phyloP scores from a whole-genome alignment of 1,284 basidiomycete species.

The Rhodotorula mucilaginosa region DNA sequence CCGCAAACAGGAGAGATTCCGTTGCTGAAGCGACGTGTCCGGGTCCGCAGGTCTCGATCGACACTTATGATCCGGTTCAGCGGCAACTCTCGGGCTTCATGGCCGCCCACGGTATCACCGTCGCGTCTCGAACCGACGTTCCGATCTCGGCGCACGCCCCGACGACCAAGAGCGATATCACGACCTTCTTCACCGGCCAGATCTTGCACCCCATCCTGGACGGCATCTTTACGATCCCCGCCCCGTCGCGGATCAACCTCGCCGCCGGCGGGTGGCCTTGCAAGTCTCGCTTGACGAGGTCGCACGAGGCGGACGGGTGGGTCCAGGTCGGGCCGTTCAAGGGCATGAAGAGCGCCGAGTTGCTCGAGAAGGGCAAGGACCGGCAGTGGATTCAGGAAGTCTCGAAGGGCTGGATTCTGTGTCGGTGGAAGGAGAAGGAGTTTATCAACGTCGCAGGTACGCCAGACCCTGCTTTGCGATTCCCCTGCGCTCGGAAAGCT shows the following conservation, averaged over 20 bases:
- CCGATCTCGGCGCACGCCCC: background rate
- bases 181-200: slow-evolving; percentile 33
- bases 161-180: slow-evolving; percentile 5
- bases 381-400: slow-evolving; percentile 23
- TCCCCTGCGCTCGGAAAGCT: background rate
- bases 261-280: background rate
- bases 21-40: background rate
- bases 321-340: slow-evolving; percentile 36
- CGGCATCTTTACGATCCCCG: slow-evolving; percentile 20
- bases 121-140: background rate
- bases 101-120: slow-evolving; percentile 29
- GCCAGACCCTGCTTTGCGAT: background rate
- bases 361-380: slow-evolving; percentile 6
- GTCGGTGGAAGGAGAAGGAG: slow-evolving; percentile 37
- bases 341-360: slow-evolving; percentile 19
- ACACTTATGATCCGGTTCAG: slow-evolving; percentile 8
- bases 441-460: slow-evolving; percentile 33
- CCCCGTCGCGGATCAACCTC: background rate
- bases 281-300: slow-evolving; percentile 10
- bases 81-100: slow-evolving; percentile 25
- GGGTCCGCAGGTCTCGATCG: slow-evolving; percentile 28
- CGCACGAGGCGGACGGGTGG: slow-evolving; percentile 31
- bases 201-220: slow-evolving; percentile 25
- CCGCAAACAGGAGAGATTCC: background rate
- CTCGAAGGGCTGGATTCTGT: slow-evolving; percentile 33